phyloP scores from a whole-genome alignment of 768 basidiomycete species.

The Suillus spraguei region DNA sequence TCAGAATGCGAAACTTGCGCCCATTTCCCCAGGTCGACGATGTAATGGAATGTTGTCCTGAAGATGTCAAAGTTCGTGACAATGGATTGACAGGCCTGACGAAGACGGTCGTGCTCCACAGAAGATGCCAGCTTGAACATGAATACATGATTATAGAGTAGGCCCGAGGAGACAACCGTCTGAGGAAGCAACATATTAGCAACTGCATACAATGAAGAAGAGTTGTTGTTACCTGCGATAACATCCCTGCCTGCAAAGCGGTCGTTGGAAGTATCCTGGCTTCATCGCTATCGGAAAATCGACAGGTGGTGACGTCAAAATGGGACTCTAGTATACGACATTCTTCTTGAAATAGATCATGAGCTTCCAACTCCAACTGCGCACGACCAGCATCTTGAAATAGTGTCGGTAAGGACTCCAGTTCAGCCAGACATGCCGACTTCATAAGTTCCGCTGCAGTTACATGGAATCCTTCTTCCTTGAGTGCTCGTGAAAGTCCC shows the following conservation, averaged over 20 bases:
- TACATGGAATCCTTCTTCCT: slow-evolving; percentile 34
- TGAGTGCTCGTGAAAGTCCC: slow-evolving; percentile 40
- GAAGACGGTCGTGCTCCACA: slow-evolving; percentile 32
- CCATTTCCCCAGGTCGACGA: slow-evolving; percentile 35
- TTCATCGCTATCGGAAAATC: slow-evolving; percentile 32
- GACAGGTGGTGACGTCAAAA: slow-evolving; percentile 19
- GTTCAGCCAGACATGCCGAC: slow-evolving; percentile 9
- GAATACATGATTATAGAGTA: slow-evolving; percentile 36
- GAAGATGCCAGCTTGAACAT: slow-evolving; percentile 21
- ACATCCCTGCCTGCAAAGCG: slow-evolving; percentile 49
- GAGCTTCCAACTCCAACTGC: slow-evolving; percentile 1
- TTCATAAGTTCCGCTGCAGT: slow-evolving; percentile 42
- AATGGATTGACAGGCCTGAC: slow-evolving; percentile 39
- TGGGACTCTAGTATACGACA: slow-evolving; percentile 1
- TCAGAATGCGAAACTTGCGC: slow-evolving; percentile 31
- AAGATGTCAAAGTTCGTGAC: slow-evolving; percentile 40
- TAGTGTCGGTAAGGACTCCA: slow-evolving; percentile 6
- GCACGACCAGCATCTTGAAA: background rate
- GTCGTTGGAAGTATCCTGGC: slow-evolving; percentile 43
- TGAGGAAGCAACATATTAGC: slow-evolving; percentile 8
- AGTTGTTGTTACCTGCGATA: slow-evolving; percentile 43
- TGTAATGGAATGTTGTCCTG: slow-evolving; percentile 51
- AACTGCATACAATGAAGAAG: background rate
- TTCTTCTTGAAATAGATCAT: slow-evolving; percentile 12
- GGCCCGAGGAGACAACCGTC: slow-evolving; percentile 32